Base-by-base conservation (phyloP, 805 yeast genomes). In the Sugiyamaella floridensis region DNA sequence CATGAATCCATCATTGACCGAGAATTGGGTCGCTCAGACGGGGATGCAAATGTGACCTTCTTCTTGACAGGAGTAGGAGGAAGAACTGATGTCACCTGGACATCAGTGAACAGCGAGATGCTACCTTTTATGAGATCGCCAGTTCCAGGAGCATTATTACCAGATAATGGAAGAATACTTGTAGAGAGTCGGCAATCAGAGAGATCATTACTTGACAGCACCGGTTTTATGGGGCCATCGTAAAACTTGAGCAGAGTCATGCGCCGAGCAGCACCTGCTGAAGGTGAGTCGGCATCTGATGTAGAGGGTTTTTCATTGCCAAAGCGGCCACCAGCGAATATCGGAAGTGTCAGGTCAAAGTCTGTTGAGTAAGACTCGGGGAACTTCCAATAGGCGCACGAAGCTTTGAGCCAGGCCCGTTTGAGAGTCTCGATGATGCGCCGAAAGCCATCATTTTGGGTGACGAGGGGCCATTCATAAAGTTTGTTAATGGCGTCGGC, bases 351-450 rank as follows among this genome's bases (percentile, higher is more conserved):
- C 19, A 55, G 40, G 20, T 61, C 64, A 53, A 58, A 56, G 2
- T 48, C 46, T 45, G 56, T 62, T 48, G 42, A 28, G 26, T 34
- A n/a, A 15, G 41, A 54, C n/a, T 18, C 37, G 50, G 43, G 53
- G 41, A 61, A 54, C 43, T 60, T 60, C 64, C 77, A 68, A 55
- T 64, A 66, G 53, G 66, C 62, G 50, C 64, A 59, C 40, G 73
- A 63, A 19, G 69, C 59, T 19, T 63, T 55, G 26, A 76, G 67
- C 85, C 85, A 81, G 9, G 71, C 66, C 57, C 72, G 72, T 57
- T 80, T 78, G 53, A 81, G 61, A 53, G 72, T 80, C 9, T 69
- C 62, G 15, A 79, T 56, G 14, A 77, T 71, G 42, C 74, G 70
- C 16, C 54, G 47, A 40, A 64, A 58, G 28, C 57, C 62, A n/a